Base-by-base conservation (phyloP, 352 stramenopile genomes). In the Halophytophthora batemanensis region DNA sequence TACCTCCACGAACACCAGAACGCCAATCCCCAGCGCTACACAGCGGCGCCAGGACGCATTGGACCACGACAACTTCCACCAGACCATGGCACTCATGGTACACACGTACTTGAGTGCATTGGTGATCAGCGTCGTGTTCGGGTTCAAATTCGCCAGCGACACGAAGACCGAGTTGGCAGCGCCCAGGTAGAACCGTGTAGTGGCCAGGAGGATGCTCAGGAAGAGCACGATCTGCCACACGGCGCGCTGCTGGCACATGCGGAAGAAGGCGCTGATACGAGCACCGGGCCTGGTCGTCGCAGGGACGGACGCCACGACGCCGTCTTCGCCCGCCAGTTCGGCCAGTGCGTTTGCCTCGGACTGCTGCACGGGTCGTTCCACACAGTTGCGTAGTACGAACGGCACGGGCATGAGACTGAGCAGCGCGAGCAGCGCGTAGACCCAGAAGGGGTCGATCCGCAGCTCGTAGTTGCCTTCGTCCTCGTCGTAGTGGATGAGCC, bases 221-320 rank as follows among this genome's bases (percentile, higher is more conserved):
- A 87, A 89, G 33, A 87, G 61, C 59, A 87, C 76, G 40, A 90
- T 75, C 53, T 87, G 79, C 79, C 79, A 90, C 62, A 90, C 65
- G 41, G 79, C 76, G 19, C 76, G 76, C 53, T 90, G 79, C 59
- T 86, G 73, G 35, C 70, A 82, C 76, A 90, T 85, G 42, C 76
- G 69, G 47, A 86, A 77, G 55, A 90, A 77, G 17, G 64, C 47
- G 25, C 48, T 43, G 6, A 74, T 61, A 21, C 61, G 60, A 36
- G 60, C 67, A 10, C 44, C 57, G 15, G 50, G 41, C 4, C 40
- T 51, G 4, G 38, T 23, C 21, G 19, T 44, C 45, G 50, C 51
- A 7, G 56, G 45, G 29, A 66, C 60, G 38, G 60, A 59, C n/a
- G 53, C 54, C 8, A 62, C 52, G 21, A 50, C 64, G 17, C 59